Evolutionary conservation across 2,329 filamentous ascomycete genomes (phyloP).

Genomic region (Raffaelea deltoideospora): DNA sequence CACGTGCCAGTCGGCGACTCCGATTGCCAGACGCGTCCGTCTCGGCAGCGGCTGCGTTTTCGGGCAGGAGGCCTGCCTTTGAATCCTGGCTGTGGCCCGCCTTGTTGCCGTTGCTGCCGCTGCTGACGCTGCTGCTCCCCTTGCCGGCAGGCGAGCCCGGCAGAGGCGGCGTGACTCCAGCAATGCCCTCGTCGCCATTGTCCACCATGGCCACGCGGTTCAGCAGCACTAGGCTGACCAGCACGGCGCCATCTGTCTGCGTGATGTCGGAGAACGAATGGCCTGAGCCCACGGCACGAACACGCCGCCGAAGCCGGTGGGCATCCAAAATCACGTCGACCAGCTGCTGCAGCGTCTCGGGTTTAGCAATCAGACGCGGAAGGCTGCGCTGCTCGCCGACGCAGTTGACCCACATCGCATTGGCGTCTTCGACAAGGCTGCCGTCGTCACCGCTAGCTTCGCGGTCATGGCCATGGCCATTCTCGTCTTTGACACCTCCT

Average conservation of each 20-base stretch:
- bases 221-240: slow-evolving; percentile 9
- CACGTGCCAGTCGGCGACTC: slow-evolving; percentile 8
- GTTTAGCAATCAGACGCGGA: slow-evolving; percentile 9
- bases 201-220: slow-evolving; percentile 9
- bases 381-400: slow-evolving; percentile 10
- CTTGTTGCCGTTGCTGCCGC: too few relatives aligned
- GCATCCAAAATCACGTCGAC: slow-evolving; percentile 11
- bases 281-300: slow-evolving; percentile 14
- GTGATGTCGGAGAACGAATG: slow-evolving; percentile 14
- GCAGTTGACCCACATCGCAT: slow-evolving; percentile 10
- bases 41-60: background rate
- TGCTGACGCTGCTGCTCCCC: too few relatives aligned
- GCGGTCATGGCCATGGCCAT: background rate
- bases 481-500: slow-evolving; percentile 1
- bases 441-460: background rate
- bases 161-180: slow-evolving; percentile 1
- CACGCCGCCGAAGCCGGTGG: slow-evolving; percentile 5
- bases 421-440: background rate
- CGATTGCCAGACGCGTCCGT: too few relatives aligned
- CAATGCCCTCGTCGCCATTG: slow-evolving; percentile 8
- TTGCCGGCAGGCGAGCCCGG: too few relatives aligned
- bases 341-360: slow-evolving; percentile 11
- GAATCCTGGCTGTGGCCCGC: too few relatives aligned
- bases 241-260: slow-evolving; percentile 8
- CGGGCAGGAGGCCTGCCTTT: too few relatives aligned